Conservation (phyloP, 257 asterid genomes). For the Paraleonurus japonicus region DNA sequence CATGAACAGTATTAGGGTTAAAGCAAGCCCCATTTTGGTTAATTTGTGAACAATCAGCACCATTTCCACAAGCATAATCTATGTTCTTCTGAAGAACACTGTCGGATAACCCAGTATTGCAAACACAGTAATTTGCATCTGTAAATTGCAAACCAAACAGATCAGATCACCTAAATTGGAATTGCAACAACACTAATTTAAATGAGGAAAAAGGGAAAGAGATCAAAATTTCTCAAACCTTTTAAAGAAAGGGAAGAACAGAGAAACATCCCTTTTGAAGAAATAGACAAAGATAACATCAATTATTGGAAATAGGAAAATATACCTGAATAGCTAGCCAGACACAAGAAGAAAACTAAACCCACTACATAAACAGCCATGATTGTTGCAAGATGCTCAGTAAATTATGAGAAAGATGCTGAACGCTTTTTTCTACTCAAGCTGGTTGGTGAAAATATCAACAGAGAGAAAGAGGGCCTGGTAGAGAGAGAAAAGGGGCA, state of each 20-base stretch:
- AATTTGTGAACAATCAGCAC: constrained; percentile 72
- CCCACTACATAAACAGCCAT: constrained; percentile 60
- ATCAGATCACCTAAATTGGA: constrained; percentile 16
- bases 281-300: neutral
- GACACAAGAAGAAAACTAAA: constrained; percentile 46
- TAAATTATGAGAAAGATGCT: constrained; percentile 19
- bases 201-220: constrained; percentile 16
- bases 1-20: constrained; percentile 68
- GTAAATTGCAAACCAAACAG: neutral
- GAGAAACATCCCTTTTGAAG: neutral
- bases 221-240: constrained; percentile 30
- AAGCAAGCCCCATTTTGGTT: constrained; percentile 59
- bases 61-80: constrained; percentile 87
- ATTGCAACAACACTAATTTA: neutral
- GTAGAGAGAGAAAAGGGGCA: constrained; percentile 1
- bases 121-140: constrained; percentile 73
- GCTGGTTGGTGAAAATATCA: constrained; percentile 14
- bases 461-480: neutral
- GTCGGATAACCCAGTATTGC: constrained; percentile 55
- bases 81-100: constrained; percentile 54
- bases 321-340: constrained; percentile 52
- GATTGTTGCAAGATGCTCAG: constrained; percentile 24
- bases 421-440: constrained; percentile 5
- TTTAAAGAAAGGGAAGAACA: constrained; percentile 25
- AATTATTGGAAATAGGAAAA: neutral